Evolutionary conservation across 2,329 filamentous ascomycete genomes (phyloP).

Genomic region (Arthrobotrys sinensis): DNA sequence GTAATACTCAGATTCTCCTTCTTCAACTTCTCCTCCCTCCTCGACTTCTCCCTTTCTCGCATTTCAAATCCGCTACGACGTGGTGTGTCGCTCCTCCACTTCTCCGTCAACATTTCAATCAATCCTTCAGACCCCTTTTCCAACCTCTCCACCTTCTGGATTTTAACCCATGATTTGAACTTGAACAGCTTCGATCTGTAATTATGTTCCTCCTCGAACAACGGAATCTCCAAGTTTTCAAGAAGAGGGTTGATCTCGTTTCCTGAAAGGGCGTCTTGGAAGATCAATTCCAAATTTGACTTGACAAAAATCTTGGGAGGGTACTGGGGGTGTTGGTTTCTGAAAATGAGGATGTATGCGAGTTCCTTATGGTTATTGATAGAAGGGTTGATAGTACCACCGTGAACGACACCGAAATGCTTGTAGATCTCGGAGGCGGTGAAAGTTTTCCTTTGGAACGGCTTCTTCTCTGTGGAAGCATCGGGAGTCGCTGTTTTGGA

Average conservation of each 20-base stretch:
- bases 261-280: slow-evolving; percentile 38
- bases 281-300: slow-evolving; percentile 62
- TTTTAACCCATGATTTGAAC: slow-evolving; percentile 53
- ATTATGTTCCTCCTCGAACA: slow-evolving; percentile 52
- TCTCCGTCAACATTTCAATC: slow-evolving; percentile 53
- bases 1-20: slow-evolving; percentile 8
- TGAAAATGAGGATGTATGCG: slow-evolving; percentile 63
- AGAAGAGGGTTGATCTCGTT: slow-evolving; percentile 38
- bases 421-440: slow-evolving; percentile 57
- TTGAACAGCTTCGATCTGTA: slow-evolving; percentile 27
- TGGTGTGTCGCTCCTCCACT: slow-evolving; percentile 56
- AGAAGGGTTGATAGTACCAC: slow-evolving; percentile 61
- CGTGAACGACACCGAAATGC: slow-evolving; percentile 62
- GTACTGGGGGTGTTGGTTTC: slow-evolving; percentile 62
- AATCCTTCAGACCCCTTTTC: slow-evolving; percentile 41
- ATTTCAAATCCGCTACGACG: slow-evolving; percentile 43
- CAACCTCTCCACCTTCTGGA: slow-evolving; percentile 42
- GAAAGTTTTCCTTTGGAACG: slow-evolving; percentile 24
- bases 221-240: slow-evolving; percentile 35
- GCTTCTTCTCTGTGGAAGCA: not conserved
- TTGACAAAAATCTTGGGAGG: slow-evolving; percentile 63
- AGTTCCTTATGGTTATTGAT: slow-evolving; percentile 63
- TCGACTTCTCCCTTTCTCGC: slow-evolving; percentile 45
- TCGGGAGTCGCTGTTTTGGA: slow-evolving; percentile 4
- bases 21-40: slow-evolving; percentile 5